A percentile compares a stretch with the other conserved stretches of the same genome.
These are phyloP conservation scores for Lipomyces sp. DNA, from an alignment of 805 yeast genomes.

Conservation along the genomic window DNA sequence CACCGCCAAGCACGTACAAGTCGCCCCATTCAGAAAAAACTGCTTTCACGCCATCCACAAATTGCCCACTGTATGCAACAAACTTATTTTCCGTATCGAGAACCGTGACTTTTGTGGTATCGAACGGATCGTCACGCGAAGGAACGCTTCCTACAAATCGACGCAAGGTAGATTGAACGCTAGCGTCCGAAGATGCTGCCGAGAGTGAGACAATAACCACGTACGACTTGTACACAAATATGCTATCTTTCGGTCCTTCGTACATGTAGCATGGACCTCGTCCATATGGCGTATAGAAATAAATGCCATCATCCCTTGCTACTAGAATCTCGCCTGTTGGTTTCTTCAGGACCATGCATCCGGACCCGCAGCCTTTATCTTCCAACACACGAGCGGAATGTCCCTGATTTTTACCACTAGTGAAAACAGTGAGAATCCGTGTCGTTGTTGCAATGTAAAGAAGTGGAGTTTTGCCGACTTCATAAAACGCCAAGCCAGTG, in stretches of 20 bases:
- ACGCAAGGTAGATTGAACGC: constrained; percentile 31
- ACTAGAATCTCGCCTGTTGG: constrained; percentile 60
- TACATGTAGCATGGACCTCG: constrained; percentile 58
- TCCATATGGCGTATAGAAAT: constrained; percentile 62
- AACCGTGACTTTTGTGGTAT: constrained; percentile 63
- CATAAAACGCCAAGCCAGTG: constrained; percentile 69
- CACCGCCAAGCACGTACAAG: constrained; percentile 66
- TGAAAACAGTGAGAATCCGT: constrained; percentile 69
- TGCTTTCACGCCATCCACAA: constrained; percentile 67
- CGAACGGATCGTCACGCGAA: constrained; percentile 40
- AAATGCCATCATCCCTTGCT: constrained; percentile 65
- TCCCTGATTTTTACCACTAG: constrained; percentile 78
- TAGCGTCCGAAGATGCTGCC: constrained; percentile 39
- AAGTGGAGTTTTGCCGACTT: constrained; percentile 51
- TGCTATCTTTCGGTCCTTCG: constrained; percentile 60
- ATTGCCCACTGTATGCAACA: constrained; percentile 67
- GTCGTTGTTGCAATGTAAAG: constrained; percentile 78
- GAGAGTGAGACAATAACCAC: constrained; percentile 63
- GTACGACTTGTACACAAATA: constrained; percentile 59
- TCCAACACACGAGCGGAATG: constrained; percentile 59
- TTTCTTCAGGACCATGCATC: constrained; percentile 48
- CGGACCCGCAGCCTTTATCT: constrained; percentile 54
- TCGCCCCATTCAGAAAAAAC: constrained; percentile 63
- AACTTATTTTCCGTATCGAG: constrained; percentile 73
- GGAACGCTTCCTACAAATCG: constrained; percentile 42